Conservation (phyloP, 2,329 filamentous ascomycete genomes). For the Boeremia lycopersici region DNA sequence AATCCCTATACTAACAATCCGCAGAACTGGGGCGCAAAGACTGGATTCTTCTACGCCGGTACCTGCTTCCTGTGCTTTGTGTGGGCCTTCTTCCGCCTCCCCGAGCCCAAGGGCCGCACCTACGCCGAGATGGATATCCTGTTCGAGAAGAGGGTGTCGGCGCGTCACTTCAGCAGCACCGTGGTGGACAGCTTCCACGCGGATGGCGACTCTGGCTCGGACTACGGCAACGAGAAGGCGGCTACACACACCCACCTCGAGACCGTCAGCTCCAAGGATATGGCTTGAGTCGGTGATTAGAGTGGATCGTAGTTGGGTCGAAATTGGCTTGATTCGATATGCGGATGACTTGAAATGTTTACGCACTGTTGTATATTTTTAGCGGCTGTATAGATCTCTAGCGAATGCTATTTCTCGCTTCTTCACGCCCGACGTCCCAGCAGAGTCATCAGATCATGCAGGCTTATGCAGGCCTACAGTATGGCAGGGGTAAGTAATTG, state of each 20-base stretch:
- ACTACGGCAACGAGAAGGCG: slow-evolving; percentile 31
- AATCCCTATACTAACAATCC: not conserved
- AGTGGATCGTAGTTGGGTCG: not conserved
- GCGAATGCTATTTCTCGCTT: not conserved
- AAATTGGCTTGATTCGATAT: not conserved
- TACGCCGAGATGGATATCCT: slow-evolving; percentile 86
- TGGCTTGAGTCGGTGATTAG: not conserved
- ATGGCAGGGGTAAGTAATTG: no score
- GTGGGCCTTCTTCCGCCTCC: slow-evolving; percentile 80
- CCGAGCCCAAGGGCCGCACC: slow-evolving; percentile 78
- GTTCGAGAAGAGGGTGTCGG: slow-evolving; percentile 64
- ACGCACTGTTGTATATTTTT: slow-evolving; percentile 2
- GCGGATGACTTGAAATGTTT: slow-evolving; percentile 1
- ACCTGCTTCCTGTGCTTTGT: slow-evolving; percentile 79
- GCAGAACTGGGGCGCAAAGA: slow-evolving; percentile 73
- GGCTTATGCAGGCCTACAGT: not conserved
- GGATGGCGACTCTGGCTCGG: slow-evolving; percentile 24
- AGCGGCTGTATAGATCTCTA: slow-evolving; percentile 4
- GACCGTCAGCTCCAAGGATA: slow-evolving; percentile 27
- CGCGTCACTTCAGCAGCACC: slow-evolving; percentile 39
- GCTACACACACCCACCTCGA: slow-evolving; percentile 33
- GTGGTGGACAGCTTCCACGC: slow-evolving; percentile 33
- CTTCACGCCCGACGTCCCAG: not conserved
- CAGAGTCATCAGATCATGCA: not conserved
- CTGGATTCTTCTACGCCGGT: slow-evolving; percentile 86